Percentiles rank a stretch among this genome's conserved stretches.
Evolutionary conservation across 2,329 filamentous ascomycete species (phyloP).

Genomic region (Beauveria scarabaeidicola): DNA sequence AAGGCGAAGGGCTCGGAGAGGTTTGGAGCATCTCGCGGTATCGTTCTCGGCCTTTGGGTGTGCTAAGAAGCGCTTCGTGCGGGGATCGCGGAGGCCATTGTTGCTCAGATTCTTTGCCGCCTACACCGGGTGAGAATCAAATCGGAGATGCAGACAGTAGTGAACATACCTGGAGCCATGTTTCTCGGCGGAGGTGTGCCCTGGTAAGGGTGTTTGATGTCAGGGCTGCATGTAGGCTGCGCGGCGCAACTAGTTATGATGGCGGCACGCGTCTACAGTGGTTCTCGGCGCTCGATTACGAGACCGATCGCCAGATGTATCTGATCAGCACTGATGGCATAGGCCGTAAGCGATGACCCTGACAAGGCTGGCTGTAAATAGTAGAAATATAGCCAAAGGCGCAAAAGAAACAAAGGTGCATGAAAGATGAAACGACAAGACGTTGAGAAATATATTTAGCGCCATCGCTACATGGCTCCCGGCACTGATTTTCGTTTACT

Average conservation of each 20-base stretch:
- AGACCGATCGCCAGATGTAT: background rate
- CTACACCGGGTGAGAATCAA: slow-evolving; percentile 10
- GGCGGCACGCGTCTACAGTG: background rate
- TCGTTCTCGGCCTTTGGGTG: slow-evolving; percentile 71
- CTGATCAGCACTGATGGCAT: background rate
- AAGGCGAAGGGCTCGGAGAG: slow-evolving; percentile 61
- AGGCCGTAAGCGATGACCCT: background rate
- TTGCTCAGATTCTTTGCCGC: slow-evolving; percentile 32
- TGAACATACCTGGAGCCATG: slow-evolving; percentile 16
- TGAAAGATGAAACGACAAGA: background rate
- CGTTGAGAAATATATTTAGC: slow-evolving; percentile 5
- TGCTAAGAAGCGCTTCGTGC: slow-evolving; percentile 53
- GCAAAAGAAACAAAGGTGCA: background rate
- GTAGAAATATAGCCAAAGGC: background rate
- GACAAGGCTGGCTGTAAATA: background rate
- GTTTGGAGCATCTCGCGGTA: slow-evolving; percentile 59
- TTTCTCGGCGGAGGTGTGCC: slow-evolving; percentile 8
- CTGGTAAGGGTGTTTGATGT: slow-evolving; percentile 2
- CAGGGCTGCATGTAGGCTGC: slow-evolving; percentile 6
- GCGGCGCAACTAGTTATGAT: background rate
- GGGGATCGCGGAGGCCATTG: slow-evolving; percentile 62
- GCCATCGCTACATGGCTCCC: background rate
- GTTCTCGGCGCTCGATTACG: background rate
- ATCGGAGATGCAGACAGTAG: background rate
- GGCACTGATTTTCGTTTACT: slow-evolving; percentile 2